Evolutionary conservation across 805 yeast genomes (phyloP), one percentile per base, ranked within the genome.

Genomic region (Middelhovenomyces tepae): DNA sequence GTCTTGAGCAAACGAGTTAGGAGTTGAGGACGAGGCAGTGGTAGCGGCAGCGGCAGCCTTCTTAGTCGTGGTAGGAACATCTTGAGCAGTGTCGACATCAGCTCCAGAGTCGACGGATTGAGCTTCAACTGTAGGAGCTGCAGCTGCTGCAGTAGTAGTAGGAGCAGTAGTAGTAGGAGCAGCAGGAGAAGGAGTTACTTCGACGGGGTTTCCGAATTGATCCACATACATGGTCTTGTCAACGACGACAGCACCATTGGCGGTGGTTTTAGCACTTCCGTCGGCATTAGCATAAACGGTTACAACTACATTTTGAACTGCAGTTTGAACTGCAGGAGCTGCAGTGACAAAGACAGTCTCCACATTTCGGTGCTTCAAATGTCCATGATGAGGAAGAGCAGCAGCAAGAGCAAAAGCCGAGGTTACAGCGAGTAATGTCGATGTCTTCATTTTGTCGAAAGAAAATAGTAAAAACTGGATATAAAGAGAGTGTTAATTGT

Each of bases 341-440:
- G 46, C 46, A 24, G 37, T 36, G 23, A 46, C 45, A 22, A 36
- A 26, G 35, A 33, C 46, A 18, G 37, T 35, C 11, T 35, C 31
- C 10, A 9, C 9, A 9, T 21, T 14, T 40, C 34, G 6, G 18
- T 8, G 5, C 17, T 20, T 7, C 29, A 5, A 18, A 16, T 26
- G 5, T 7, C 17, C 27, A 23, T 23, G 17, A 26, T 9, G 17
- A n/a, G 29, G 29, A 16, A 26, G 11, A 26, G 29, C 29, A 20
- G 11, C 17, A 20, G 19, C 17, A 7, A 26, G 19, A 26, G 29
- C 29, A n/a, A 45, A 34, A 14, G 42, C 25, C 13, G 49, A 9
- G 9, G 23, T 21, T 9, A n/a, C n/a, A 9, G 9, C 23, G 10
- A 9, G 23, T 21, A n/a, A n/a, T 21, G 23, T 21, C 9, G 23